Base-by-base conservation (phyloP, 768 basidiomycete genomes). In the Sporobolomyces phaffii region DNA sequence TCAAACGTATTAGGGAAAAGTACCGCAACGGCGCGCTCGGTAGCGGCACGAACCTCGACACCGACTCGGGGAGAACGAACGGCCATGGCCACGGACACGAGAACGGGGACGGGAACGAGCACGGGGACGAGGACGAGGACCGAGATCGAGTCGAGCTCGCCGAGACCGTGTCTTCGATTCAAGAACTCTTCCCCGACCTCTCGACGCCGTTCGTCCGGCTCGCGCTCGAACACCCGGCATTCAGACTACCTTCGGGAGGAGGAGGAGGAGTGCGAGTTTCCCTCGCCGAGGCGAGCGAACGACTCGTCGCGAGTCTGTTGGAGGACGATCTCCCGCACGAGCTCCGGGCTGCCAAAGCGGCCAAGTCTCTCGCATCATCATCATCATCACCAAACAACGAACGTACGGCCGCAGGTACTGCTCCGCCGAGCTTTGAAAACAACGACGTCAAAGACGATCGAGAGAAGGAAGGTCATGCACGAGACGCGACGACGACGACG, bases 111-210 rank as follows among this genome's bases (percentile, higher is more conserved):
- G n/a, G n/a, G n/a, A n/a, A n/a, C n/a, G n/a, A n/a, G n/a, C n/a
- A n/a, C n/a, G n/a, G n/a, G n/a, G n/a, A n/a, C n/a, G n/a, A n/a
- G n/a, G n/a, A n/a, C n/a, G n/a, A n/a, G n/a, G n/a, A n/a, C n/a
- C n/a, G n/a, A n/a, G n/a, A n/a, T n/a, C n/a, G n/a, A 45, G n/a
- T 11, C 9, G n/a, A 45, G 15, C 44, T 45, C 44, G 44, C 22
- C 7, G 57, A 68, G 49, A 60, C 69, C 36, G 51, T 88, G 31
- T 80, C 83, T 0, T 86, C 90, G 72, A 84, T 91, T 15, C 81
- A 88, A 17, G 89, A 89, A 69, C 84, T 91, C 67, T 79, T 92
- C 40, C 87, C 89, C 0, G 82, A 88, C 47, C 78, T 83, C 31
- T 76, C 82, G 0, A 79, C 82, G 0, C 73, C 74, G 3, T 88